Evolutionary conservation across 2,329 filamentous ascomycete genomes (phyloP).

Genomic region (Xylariaceae sp.): DNA sequence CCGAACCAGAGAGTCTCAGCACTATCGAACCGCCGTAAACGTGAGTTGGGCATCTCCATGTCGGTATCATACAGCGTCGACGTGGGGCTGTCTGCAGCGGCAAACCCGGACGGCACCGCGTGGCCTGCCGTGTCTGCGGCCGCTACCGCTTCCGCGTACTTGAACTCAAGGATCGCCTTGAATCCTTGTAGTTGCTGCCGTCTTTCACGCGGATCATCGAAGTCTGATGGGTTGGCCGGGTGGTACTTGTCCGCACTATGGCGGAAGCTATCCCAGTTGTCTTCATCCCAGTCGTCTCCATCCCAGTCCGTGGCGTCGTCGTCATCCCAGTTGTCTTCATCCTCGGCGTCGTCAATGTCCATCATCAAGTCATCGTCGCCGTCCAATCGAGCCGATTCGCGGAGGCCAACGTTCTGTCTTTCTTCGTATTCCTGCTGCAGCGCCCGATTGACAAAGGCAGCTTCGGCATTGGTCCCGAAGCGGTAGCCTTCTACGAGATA

Average conservation of each 20-base stretch:
- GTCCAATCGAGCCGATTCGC: neutral
- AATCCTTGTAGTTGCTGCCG: constrained; percentile 5
- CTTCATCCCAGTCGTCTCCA: neutral
- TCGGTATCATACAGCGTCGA: no score
- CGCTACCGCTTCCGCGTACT: neutral
- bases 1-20: no score
- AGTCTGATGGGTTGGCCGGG: neutral
- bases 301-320: neutral
- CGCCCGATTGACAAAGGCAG: constrained; percentile 2
- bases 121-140: constrained; percentile 1
- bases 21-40: no score
- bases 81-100: no score
- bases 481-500: neutral
- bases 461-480: neutral
- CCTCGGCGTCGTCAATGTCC: no score
- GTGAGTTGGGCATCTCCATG: no score
- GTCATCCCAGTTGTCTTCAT: no score
- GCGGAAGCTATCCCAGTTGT: no score
- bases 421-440: constrained; percentile 6
- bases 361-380: neutral
- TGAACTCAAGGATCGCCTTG: neutral
- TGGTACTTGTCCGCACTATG: no score
- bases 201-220: constrained; percentile 6
- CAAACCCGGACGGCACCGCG: no score
- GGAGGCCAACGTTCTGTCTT: neutral